These are phyloP conservation scores for Coniella vitis DNA, from an alignment of 2,329 filamentous ascomycete species.

Conservation along the genomic window DNA sequence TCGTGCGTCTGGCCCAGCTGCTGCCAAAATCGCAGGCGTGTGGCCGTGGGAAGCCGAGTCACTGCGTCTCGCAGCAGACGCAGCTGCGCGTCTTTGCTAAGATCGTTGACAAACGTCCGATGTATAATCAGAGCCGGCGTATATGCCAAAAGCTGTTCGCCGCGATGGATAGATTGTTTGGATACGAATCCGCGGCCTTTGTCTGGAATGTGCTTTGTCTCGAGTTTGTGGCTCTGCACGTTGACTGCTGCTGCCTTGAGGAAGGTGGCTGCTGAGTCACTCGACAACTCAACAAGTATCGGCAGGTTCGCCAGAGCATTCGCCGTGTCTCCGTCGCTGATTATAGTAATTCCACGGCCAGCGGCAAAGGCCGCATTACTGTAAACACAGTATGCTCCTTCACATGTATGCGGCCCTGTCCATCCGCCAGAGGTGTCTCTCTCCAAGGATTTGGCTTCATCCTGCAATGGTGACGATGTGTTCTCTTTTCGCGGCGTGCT, in stretches of 20 bases:
- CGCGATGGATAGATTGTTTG: constrained; percentile 6
- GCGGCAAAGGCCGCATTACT: constrained; percentile 12
- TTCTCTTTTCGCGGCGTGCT: background rate
- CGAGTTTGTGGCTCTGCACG: background rate
- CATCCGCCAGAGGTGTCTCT: constrained; percentile 9
- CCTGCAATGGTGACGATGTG: background rate
- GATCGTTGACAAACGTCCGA: constrained; percentile 10
- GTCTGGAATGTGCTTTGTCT: constrained; percentile 2
- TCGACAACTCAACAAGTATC: constrained; percentile 1
- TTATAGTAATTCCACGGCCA: constrained; percentile 14
- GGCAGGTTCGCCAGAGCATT: constrained; percentile 15
- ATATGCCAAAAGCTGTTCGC: constrained; percentile 11
- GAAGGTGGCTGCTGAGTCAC: background rate
- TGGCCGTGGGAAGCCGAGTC: background rate
- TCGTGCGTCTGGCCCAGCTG: constrained; percentile 11
- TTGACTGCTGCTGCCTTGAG: constrained; percentile 2
- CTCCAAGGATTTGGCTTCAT: background rate
- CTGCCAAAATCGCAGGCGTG: constrained; percentile 10
- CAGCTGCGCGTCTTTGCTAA: constrained; percentile 3
- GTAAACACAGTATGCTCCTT: constrained; percentile 15
- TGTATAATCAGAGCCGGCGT: constrained; percentile 11
- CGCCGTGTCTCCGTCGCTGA: constrained; percentile 14
- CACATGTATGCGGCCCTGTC: constrained; percentile 16
- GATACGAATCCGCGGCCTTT: constrained; percentile 12
- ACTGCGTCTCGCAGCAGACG: constrained; percentile 11